These are phyloP conservation scores for Metschnikowia shivogae DNA, from an alignment of 805 yeast genomes.

Conservation along the genomic window DNA sequence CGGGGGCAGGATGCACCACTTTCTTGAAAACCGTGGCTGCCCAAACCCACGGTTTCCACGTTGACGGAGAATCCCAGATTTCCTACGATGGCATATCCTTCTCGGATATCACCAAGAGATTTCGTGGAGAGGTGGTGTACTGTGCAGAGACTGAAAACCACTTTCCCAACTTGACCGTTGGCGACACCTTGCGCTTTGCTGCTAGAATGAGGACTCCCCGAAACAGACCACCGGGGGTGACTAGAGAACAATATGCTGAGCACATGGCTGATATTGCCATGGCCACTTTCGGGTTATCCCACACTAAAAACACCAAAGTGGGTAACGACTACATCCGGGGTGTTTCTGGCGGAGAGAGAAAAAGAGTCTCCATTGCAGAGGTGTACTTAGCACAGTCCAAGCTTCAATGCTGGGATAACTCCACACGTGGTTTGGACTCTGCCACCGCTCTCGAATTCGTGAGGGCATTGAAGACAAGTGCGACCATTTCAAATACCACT, in stretches of 20 bases:
- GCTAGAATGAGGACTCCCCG: slow-evolving; percentile 56
- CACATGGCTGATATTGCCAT: slow-evolving; percentile 38
- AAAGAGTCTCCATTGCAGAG: slow-evolving; percentile 67
- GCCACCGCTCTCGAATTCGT: slow-evolving; percentile 65
- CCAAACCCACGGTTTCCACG: slow-evolving; percentile 54
- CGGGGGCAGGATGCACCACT: slow-evolving; percentile 75
- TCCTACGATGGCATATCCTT: slow-evolving; percentile 53
- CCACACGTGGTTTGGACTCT: slow-evolving; percentile 66
- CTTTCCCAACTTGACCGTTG: slow-evolving; percentile 64
- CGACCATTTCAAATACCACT: slow-evolving; percentile 46
- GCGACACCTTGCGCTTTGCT: slow-evolving; percentile 59
- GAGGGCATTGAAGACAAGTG: slow-evolving; percentile 53
- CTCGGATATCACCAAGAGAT: slow-evolving; percentile 46
- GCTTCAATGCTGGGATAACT: slow-evolving; percentile 60
- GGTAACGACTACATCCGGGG: slow-evolving; percentile 65
- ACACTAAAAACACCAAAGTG: slow-evolving; percentile 53
- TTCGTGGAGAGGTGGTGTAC: slow-evolving; percentile 64
- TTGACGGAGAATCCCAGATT: slow-evolving; percentile 42
- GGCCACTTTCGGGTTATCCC: slow-evolving; percentile 50
- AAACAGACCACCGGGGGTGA: slow-evolving; percentile 52
- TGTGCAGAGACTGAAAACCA: slow-evolving; percentile 65
- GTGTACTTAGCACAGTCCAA: slow-evolving; percentile 46
- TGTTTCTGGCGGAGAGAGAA: slow-evolving; percentile 68
- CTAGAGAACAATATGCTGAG: slow-evolving; percentile 46
- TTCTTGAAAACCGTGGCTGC: slow-evolving; percentile 60